Percentiles rank a stretch among this genome's conserved stretches.
Conservation (phyloP, 352 stramenopile species). For the Pythium rishiriense region DNA sequence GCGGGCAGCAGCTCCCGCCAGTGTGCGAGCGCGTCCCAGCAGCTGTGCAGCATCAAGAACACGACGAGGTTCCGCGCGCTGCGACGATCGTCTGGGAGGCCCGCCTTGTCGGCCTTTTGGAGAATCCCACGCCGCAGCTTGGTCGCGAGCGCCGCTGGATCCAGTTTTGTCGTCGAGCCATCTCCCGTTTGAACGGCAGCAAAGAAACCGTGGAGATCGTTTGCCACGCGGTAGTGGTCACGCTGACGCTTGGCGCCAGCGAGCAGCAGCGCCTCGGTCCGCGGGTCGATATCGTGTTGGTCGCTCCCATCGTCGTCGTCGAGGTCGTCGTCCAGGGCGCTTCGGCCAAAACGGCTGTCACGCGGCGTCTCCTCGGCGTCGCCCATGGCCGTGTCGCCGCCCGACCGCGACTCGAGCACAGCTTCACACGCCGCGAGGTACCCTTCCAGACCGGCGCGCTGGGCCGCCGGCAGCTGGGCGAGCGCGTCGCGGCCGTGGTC, state of each 20-base stretch:
- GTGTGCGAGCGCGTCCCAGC: constrained; percentile 51
- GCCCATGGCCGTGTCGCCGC: constrained; percentile 18
- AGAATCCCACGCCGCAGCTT: constrained; percentile 18
- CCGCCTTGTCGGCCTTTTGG: background rate
- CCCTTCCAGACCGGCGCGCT: constrained; percentile 50
- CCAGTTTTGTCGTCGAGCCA: constrained; percentile 32
- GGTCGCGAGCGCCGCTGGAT: background rate
- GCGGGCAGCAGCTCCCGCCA: constrained; percentile 29
- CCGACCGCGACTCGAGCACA: constrained; percentile 51
- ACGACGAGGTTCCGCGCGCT: constrained; percentile 40
- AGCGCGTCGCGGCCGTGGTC: constrained; percentile 10
- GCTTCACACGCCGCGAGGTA: constrained; percentile 73
- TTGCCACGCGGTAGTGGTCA: constrained; percentile 44
- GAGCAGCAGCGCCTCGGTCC: constrained; percentile 8
- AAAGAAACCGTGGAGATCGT: constrained; percentile 55
- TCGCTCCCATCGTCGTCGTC: background rate
- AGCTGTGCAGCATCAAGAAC: constrained; percentile 56
- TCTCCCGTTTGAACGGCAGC: constrained; percentile 35
- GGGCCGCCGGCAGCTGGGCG: background rate
- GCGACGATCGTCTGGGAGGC: constrained; percentile 11
- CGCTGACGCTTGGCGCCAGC: constrained; percentile 35
- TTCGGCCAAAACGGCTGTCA: background rate
- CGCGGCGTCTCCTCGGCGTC: background rate
- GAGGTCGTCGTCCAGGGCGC: background rate
- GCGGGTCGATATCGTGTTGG: background rate